Base-by-base conservation (phyloP, 108 stramenopile genomes). In the Asterionellopsis glacialis region DNA sequence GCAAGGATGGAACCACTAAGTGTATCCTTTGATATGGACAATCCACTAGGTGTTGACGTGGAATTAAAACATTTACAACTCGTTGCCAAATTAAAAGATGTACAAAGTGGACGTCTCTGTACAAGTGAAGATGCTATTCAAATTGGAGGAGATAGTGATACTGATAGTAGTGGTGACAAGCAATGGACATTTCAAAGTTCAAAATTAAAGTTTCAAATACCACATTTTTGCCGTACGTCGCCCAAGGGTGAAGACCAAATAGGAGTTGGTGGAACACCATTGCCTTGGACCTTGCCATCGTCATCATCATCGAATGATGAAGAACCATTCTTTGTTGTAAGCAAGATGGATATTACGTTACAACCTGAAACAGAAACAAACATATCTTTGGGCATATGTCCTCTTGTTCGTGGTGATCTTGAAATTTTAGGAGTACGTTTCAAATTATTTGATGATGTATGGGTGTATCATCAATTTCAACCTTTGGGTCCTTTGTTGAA, bases 251-350 rank as follows among this genome's bases (percentile, higher is more conserved):
- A 51, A 25, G 44, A 50, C 53, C 28, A 33, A 33, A 7, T 33
- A 33, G 33, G 33, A 33, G n/a, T n/a, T n/a, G n/a, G n/a, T n/a
- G 33, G 33, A 33, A 33, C 33, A 5, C 33, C 7, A 33, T 21
- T 49, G 21, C 23, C 59, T 65, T 33, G 33, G 33, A 33, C 33
- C 2, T 33, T n/a, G n/a, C 26, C 23, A 33, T 7, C 33, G 2
- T 33, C 33, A 33, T 33, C 33, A 33, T 33, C 33, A 33, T 33
- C 33, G 5, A 16, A 14, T 64, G 55, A 9, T 56, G 12, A 51
- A 38, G 71, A 76, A 42, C 83, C 90, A 1, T 85, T 69, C 43
- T 93, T 93, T 82, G 84, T 90, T 1, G 86, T 93, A 0, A 88
- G 80, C 23, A 89, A 88, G 63, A 52, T 57, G 41, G 44, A 45